Base-by-base conservation (phyloP, 2,329 filamentous ascomycete species). In the Furcasterigmium sp. region DNA sequence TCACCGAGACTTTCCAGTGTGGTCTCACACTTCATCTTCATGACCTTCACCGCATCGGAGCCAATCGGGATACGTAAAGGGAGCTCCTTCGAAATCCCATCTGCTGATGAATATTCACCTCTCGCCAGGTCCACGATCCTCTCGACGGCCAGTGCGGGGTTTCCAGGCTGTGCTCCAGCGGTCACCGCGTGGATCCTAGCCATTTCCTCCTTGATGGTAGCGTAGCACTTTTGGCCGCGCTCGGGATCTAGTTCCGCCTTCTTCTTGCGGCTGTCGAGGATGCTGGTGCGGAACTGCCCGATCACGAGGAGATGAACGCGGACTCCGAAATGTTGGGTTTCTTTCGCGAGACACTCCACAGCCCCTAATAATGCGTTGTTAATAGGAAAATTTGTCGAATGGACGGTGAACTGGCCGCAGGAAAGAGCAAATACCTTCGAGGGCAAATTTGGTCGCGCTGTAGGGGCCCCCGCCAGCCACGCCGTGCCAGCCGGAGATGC, bases 201-300 rank as follows among this genome's bases (percentile, higher is more conserved):
- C 37, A 57, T 53, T 0, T 38, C 51, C 0, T 53, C 50, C 15
- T 65, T 64, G 43, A 65, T 64, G 5, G 50, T 40, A 0, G 53
- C 51, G 26, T 65, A 67, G 5, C 37, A 39, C 30, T 11, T 15
- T 15, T 55, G 51, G 0, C 53, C 39, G 1, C 56, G 30, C 1
- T 53, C 46, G 1, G 55, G 34, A 0, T 54, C 52, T 1, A 58
- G 54, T 9, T 62, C 52, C 10, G 50, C 54, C n/a, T 64, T 53
- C 5, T 64, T 65, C 19, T 54, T 55, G 8, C 72, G 64, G 0
- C 67, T 60, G 0, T 56, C 37, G 18, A 39, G 37, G 18, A 39
- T 39, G 13, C 37, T 55, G 0, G 69, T 73, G 3, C 63, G 56
- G 42, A 70, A 74, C 40, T 68, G 69, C 36, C 70, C 68, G 5